Percentiles rank a stretch among this genome's conserved stretches.
phyloP scores from a whole-genome alignment of 2,329 filamentous ascomycete genomes.

The Huntiella abstrusa region DNA sequence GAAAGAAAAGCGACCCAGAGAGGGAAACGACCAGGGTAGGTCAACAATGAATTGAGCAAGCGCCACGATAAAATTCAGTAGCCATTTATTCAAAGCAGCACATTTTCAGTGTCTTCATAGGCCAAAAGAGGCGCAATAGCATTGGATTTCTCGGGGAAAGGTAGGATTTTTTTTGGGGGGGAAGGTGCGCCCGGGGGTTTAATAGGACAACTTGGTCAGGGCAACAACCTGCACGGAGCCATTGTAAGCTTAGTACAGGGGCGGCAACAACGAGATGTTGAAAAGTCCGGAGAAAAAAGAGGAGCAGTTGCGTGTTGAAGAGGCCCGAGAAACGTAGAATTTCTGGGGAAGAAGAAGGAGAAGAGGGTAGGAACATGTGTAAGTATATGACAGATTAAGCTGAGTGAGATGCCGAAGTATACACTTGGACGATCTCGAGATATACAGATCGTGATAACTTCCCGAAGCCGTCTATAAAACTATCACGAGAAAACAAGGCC shows the following conservation, averaged over 20 bases:
- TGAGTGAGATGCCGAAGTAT: no score
- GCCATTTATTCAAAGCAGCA: no score
- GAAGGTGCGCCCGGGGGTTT: conserved; percentile 9
- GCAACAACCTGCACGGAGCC: conserved; percentile 6
- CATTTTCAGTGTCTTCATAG: no score
- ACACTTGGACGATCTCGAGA: not conserved
- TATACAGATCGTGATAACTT: not conserved
- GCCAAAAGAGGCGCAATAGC: no score
- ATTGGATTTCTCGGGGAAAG: no score
- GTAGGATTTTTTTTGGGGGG: not conserved
- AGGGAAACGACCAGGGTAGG: not conserved
- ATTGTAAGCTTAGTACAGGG: not conserved
- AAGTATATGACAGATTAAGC: not conserved
- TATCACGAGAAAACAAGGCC: no score
- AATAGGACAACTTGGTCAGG: conserved; percentile 6
- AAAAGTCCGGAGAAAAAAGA: not conserved
- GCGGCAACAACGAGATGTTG: not conserved
- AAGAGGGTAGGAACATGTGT: not conserved
- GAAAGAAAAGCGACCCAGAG: not conserved
- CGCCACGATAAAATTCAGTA: no score
- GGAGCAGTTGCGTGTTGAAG: no score
- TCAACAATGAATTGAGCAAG: not conserved
- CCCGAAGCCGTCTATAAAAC: no score
- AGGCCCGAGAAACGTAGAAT: no score
- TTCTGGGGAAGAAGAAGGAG: not conserved